Percentiles rank a stretch among this genome's conserved stretches.
These are phyloP conservation scores for Trichophyton schoenleinii DNA, from an alignment of 2,329 filamentous ascomycete species.

Conservation along the genomic window DNA sequence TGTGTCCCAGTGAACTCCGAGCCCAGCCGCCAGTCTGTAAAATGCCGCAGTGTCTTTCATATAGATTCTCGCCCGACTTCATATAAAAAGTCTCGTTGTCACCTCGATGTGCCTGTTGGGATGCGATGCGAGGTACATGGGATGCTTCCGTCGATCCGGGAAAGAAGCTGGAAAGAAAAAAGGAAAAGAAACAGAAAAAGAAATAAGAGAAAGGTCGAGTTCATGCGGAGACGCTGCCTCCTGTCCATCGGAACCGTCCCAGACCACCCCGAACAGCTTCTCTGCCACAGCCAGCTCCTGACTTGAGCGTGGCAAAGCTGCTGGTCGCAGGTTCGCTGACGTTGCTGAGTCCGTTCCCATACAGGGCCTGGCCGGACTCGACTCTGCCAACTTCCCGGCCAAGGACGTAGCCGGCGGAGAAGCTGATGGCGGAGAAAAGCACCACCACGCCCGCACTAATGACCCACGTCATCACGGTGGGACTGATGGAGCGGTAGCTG, in stretches of 20 bases:
- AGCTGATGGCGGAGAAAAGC: conserved; percentile 51
- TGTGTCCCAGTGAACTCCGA: neutral
- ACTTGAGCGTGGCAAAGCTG: conserved; percentile 15
- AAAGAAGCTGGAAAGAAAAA: neutral
- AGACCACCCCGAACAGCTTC: conserved; percentile 35
- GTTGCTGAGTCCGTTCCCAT: conserved; percentile 18
- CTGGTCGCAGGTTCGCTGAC: conserved; percentile 15
- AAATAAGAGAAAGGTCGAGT: neutral
- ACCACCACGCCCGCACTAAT: conserved; percentile 53
- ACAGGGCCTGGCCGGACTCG: conserved; percentile 31
- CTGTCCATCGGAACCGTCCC: conserved; percentile 33
- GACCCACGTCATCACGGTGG: conserved; percentile 53
- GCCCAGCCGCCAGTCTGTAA: neutral
- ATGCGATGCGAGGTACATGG: neutral
- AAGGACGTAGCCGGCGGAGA: conserved; percentile 51
- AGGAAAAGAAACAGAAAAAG: neutral
- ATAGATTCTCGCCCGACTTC: neutral
- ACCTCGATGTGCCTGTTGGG: too few species aligned
- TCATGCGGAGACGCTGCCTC: conserved; percentile 27
- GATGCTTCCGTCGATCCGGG: neutral
- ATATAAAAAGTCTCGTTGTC: neutral
- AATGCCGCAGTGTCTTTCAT: neutral
- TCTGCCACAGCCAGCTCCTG: conserved; percentile 31
- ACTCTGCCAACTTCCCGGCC: conserved; percentile 46
- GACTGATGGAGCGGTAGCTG: conserved; percentile 32